A percentile compares a stretch with the other conserved stretches of the same genome.
Evolutionary conservation across 2,329 filamentous ascomycete genomes (phyloP).

Genomic region (Microcyclosporella mali): DNA sequence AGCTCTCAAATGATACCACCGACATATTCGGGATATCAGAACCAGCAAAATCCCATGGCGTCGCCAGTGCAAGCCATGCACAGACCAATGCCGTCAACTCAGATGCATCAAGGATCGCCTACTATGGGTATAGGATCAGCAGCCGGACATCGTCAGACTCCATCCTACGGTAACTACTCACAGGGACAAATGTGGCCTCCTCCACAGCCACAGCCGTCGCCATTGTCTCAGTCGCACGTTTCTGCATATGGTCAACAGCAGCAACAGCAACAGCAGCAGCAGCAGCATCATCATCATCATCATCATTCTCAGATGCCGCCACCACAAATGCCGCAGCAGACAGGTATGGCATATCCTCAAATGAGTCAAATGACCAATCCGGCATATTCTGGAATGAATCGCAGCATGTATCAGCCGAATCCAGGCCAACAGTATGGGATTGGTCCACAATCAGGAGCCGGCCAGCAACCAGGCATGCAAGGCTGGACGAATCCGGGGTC

Average conservation of each 20-base stretch:
- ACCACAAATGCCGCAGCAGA: slow-evolving; percentile 43
- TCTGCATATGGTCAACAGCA: slow-evolving; percentile 41
- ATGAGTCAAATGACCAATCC: slow-evolving; percentile 42
- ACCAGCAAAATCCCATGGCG: slow-evolving; percentile 67
- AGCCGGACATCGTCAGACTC: slow-evolving; percentile 36
- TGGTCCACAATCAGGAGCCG: slow-evolving; percentile 31
- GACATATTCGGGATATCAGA: slow-evolving; percentile 64
- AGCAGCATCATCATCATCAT: slow-evolving; percentile 41
- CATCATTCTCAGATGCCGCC: slow-evolving; percentile 47
- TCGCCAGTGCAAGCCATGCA: slow-evolving; percentile 66
- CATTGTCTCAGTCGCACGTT: slow-evolving; percentile 42
- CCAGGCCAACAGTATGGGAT: slow-evolving; percentile 39
- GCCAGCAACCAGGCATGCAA: slow-evolving; percentile 47
- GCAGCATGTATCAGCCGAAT: slow-evolving; percentile 45
- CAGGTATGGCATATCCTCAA: slow-evolving; percentile 40
- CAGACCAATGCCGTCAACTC: slow-evolving; percentile 45
- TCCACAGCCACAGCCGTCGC: slow-evolving; percentile 44
- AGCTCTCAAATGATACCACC: slow-evolving; percentile 49
- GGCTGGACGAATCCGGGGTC: slow-evolving; percentile 43
- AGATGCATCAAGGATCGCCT: slow-evolving; percentile 62
- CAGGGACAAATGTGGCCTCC: slow-evolving; percentile 46
- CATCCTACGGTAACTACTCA: slow-evolving; percentile 40
- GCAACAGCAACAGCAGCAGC: slow-evolving; percentile 43
- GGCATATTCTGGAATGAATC: slow-evolving; percentile 41
- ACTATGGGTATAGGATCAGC: slow-evolving; percentile 42